Conservation (phyloP, 2,329 filamentous ascomycete species). For the Penicillium sp. region DNA sequence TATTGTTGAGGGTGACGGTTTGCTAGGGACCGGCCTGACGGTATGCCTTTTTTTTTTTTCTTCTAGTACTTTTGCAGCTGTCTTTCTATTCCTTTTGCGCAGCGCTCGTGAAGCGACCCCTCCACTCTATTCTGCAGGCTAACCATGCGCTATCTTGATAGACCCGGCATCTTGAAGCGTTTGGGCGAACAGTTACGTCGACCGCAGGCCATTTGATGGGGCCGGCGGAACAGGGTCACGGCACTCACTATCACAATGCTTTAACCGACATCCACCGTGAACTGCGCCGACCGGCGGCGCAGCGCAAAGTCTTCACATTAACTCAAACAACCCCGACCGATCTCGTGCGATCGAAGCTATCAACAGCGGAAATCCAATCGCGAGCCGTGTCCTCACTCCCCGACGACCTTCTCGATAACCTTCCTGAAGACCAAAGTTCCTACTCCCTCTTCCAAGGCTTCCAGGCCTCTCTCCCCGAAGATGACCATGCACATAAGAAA, state of each 20-base stretch:
- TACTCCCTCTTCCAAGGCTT: conserved; percentile 98
- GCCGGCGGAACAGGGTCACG: conserved; percentile 59
- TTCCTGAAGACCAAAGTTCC: conserved; percentile 80
- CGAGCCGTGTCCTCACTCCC: conserved; percentile 85
- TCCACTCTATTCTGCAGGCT: conserved; percentile 9
- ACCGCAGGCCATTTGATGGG: conserved; percentile 90
- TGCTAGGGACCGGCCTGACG: conserved; percentile 54
- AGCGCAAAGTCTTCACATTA: conserved; percentile 89
- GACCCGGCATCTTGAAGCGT: conserved; percentile 88
- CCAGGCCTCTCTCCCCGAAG: conserved; percentile 82
- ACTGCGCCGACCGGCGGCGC: conserved; percentile 78
- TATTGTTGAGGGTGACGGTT: conserved; percentile 48
- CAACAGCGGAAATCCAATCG: conserved; percentile 89
- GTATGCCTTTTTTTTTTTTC: conserved; percentile 35
- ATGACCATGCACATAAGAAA: conserved; percentile 66
- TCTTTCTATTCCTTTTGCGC: not conserved
- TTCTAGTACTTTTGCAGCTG: not conserved
- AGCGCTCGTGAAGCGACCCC: conserved; percentile 9
- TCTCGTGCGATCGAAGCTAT: conserved; percentile 88
- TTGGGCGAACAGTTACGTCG: conserved; percentile 91
- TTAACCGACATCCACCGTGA: conserved; percentile 90
- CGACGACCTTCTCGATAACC: conserved; percentile 86
- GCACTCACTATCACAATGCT: conserved; percentile 78
- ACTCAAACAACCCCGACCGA: conserved; percentile 91
- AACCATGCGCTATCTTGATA: conserved; percentile 44